A percentile compares a stretch with the other conserved stretches of the same genome.
Evolutionary conservation across 2,329 filamentous ascomycete species (phyloP).

Genomic region (Fusarium abutilonis): DNA sequence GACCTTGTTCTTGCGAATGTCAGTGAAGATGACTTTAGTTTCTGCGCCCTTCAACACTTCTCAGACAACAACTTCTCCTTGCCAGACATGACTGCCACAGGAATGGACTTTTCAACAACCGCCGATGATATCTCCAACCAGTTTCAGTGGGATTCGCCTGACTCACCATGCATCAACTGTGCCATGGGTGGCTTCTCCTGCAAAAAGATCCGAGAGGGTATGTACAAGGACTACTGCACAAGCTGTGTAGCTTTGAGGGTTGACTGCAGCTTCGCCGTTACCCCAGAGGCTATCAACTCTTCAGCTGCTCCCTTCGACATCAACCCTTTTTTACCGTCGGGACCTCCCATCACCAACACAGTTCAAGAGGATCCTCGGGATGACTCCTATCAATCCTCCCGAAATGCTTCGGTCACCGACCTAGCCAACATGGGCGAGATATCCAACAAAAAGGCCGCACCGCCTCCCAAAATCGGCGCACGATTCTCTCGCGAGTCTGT

Average conservation of each 20-base stretch:
- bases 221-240: constrained; percentile 69
- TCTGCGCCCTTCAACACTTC: constrained; percentile 68
- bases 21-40: constrained; percentile 68
- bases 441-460: constrained; percentile 45
- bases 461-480: constrained; percentile 71
- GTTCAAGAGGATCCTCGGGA: constrained; percentile 41
- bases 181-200: constrained; percentile 64
- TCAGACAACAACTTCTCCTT: constrained; percentile 52
- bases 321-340: constrained; percentile 59
- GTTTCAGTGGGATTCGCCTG: constrained; percentile 55
- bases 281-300: constrained; percentile 49
- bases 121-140: constrained; percentile 27
- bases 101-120: constrained; percentile 44
- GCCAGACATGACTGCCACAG: constrained; percentile 46
- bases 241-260: constrained; percentile 69
- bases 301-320: constrained; percentile 54
- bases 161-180: constrained; percentile 64
- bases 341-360: constrained; percentile 54
- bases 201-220: constrained; percentile 69
- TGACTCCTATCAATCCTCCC: constrained; percentile 41
- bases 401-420: constrained; percentile 44
- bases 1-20: constrained; percentile 65
- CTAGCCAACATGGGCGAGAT: constrained; percentile 42
- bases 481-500: constrained; percentile 84
- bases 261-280: constrained; percentile 65